Percentiles rank a stretch among this genome's conserved stretches.
phyloP scores from a whole-genome alignment of 1,139 yeast species.

The Suhomyces panamericanus region DNA sequence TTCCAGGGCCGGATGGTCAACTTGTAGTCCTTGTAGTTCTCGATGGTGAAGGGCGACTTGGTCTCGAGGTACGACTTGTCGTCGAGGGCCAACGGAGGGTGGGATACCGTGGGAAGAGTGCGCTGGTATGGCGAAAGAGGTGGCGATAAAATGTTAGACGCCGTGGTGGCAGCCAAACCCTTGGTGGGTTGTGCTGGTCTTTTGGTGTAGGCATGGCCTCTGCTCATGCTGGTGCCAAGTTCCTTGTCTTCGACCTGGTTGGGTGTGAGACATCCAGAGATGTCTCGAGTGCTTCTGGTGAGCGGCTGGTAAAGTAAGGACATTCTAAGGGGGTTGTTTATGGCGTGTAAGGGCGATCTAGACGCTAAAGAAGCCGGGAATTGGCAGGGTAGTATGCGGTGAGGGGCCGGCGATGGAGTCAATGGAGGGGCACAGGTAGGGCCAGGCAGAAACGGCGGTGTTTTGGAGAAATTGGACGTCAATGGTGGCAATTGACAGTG shows the following conservation, averaged over 20 bases:
- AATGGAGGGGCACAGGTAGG: neutral
- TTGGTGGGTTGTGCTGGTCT: constrained; percentile 3
- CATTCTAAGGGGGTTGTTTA: neutral
- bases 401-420: neutral
- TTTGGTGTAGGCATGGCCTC: constrained; percentile 9
- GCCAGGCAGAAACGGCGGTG: neutral
- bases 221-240: constrained; percentile 12
- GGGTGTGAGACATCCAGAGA: constrained; percentile 43
- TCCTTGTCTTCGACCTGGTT: constrained; percentile 18
- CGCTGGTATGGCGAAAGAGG: constrained; percentile 64
- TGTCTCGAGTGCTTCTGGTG: constrained; percentile 18
- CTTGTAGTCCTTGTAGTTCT: constrained; percentile 46
- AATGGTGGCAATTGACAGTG: neutral
- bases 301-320: constrained; percentile 36
- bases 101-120: constrained; percentile 17
- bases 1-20: constrained; percentile 56
- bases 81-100: constrained; percentile 15
- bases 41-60: constrained; percentile 43
- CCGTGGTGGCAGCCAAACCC: neutral
- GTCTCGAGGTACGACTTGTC: constrained; percentile 23
- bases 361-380: neutral
- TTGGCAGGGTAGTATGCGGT: neutral
- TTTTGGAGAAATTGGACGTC: constrained; percentile 2
- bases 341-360: neutral
- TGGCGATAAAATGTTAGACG: constrained; percentile 51